Evolutionary conservation across 1,284 basidiomycete species (phyloP).

Genomic region (Trichosporon ovoides): DNA sequence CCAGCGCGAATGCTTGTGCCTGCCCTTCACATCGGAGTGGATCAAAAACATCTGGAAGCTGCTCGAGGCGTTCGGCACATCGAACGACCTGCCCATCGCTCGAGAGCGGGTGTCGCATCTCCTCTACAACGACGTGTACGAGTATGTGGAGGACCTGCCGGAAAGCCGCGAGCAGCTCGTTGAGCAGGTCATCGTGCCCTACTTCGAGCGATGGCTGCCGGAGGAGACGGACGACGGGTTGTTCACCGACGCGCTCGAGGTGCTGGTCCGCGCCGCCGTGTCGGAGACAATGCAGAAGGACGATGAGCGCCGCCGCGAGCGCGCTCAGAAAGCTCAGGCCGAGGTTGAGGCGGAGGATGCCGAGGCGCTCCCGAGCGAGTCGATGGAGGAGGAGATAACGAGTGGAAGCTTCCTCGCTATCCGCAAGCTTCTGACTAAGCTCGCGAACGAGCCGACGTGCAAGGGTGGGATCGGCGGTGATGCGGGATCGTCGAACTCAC

Average conservation of each 20-base stretch:
- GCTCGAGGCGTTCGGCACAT: slow-evolving; percentile 46
- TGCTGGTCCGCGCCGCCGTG: slow-evolving; percentile 47
- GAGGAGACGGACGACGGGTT: slow-evolving; percentile 44
- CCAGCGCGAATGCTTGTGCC: slow-evolving; percentile 48
- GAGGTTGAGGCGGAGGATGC: slow-evolving; percentile 40
- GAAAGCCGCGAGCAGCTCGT: slow-evolving; percentile 46
- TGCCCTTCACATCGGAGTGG: slow-evolving; percentile 52
- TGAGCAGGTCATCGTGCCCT: slow-evolving; percentile 47
- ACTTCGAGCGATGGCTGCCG: slow-evolving; percentile 46
- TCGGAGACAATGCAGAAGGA: slow-evolving; percentile 47
- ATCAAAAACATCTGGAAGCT: slow-evolving; percentile 50
- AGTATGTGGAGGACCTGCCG: slow-evolving; percentile 46
- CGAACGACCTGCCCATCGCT: slow-evolving; percentile 29
- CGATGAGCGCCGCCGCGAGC: slow-evolving; percentile 33
- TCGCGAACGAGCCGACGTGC: slow-evolving; percentile 41
- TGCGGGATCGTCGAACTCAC: background rate
- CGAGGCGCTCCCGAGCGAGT: slow-evolving; percentile 24
- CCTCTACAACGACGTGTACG: slow-evolving; percentile 48
- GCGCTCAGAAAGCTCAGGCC: slow-evolving; percentile 18
- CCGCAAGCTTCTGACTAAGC: slow-evolving; percentile 37
- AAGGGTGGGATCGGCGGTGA: background rate
- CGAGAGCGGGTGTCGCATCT: slow-evolving; percentile 38
- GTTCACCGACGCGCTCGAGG: slow-evolving; percentile 36
- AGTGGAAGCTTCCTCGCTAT: slow-evolving; percentile 44
- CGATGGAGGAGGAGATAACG: slow-evolving; percentile 27